A percentile compares a stretch with the other conserved stretches of the same genome.
These are phyloP conservation scores for Podaxis pistillaris DNA, from an alignment of 768 basidiomycete species.

Conservation along the genomic window DNA sequence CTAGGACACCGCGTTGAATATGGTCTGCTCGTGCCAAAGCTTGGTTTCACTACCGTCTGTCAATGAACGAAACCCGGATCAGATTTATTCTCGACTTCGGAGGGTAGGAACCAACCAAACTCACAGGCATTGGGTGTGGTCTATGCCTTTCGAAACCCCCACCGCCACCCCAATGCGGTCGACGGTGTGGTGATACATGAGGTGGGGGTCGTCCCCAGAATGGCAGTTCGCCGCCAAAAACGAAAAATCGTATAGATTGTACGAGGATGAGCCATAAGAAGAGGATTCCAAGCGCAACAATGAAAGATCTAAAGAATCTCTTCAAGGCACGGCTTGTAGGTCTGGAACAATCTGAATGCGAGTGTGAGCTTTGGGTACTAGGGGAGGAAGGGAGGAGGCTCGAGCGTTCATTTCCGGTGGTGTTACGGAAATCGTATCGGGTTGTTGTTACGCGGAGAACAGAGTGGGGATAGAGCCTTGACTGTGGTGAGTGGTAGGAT, in stretches of 20 bases:
- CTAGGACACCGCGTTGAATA: neutral
- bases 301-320: neutral
- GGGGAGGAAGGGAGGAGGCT: neutral
- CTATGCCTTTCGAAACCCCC: no score
- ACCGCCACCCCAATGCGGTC: neutral
- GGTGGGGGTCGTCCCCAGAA: neutral
- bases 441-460: neutral
- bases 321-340: neutral
- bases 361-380: neutral
- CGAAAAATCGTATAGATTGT: neutral
- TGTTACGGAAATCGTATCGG: neutral
- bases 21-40: neutral
- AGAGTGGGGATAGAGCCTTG: neutral
- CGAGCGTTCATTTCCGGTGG: neutral
- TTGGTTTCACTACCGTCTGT: neutral
- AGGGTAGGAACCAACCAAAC: neutral
- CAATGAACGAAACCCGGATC: no score
- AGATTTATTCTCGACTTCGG: neutral
- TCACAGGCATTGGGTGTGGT: neutral
- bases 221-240: neutral
- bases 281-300: conserved; percentile 2
- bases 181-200: neutral
- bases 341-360: neutral
- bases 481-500: neutral
- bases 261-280: conserved; percentile 6